Conservation (phyloP, 768 basidiomycete genomes). For the Pleurotus sapidus region DNA sequence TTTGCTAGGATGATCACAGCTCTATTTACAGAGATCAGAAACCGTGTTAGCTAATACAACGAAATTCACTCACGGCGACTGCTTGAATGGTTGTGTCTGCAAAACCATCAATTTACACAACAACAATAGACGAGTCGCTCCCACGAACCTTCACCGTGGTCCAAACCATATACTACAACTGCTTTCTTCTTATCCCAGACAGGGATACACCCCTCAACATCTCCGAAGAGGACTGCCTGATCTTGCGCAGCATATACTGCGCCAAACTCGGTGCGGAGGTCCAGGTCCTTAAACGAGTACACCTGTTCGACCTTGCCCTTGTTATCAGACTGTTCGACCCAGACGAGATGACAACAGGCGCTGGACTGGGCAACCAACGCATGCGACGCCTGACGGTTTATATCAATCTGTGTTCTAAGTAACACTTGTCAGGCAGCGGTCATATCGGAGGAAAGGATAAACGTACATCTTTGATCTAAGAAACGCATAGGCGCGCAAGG, state of each 20-base stretch:
- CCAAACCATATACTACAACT: constrained; percentile 53
- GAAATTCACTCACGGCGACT: constrained; percentile 34
- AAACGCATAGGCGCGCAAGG: constrained; percentile 56
- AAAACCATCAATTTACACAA: background rate
- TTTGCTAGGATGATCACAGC: constrained; percentile 39
- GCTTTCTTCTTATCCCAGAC: constrained; percentile 62
- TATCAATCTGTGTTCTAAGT: constrained; percentile 34
- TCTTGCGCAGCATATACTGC: constrained; percentile 53
- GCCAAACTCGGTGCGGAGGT: constrained; percentile 36
- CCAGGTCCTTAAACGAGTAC: constrained; percentile 43
- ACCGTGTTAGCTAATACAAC: constrained; percentile 10
- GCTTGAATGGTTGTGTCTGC: constrained; percentile 39
- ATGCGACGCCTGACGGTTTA: constrained; percentile 45
- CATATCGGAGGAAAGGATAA: background rate
- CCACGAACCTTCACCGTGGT: constrained; percentile 54
- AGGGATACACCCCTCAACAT: constrained; percentile 48
- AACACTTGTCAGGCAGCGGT: background rate
- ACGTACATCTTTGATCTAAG: constrained; percentile 35
- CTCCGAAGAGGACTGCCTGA: constrained; percentile 56
- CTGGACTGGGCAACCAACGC: constrained; percentile 51
- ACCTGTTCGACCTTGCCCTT: constrained; percentile 52
- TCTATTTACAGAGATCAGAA: constrained; percentile 23
- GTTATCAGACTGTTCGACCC: constrained; percentile 44
- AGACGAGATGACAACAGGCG: constrained; percentile 49
- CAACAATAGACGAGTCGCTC: constrained; percentile 14